phyloP scores from a whole-genome alignment of 768 basidiomycete genomes.

The Russula virescens region DNA sequence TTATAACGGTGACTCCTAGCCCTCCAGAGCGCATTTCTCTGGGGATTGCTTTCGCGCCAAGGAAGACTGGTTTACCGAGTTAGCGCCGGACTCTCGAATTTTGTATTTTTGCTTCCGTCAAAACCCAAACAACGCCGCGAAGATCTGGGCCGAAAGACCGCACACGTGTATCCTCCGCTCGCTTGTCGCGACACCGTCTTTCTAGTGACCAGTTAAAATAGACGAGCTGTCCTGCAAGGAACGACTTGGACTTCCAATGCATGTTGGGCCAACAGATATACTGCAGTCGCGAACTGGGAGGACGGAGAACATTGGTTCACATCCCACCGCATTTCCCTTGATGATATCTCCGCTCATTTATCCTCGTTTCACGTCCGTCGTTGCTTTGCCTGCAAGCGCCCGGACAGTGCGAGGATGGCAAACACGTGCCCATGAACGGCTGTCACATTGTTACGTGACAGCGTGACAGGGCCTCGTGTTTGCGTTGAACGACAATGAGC shows the following conservation, averaged over 20 bases:
- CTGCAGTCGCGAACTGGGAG: not conserved
- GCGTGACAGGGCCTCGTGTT: slow-evolving; percentile 18
- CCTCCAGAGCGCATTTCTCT: not conserved
- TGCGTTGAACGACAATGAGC: slow-evolving; percentile 18
- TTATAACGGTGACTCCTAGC: not conserved
- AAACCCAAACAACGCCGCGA: slow-evolving; percentile 10
- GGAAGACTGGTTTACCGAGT: not conserved
- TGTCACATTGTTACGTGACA: slow-evolving; percentile 22
- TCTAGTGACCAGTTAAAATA: not conserved
- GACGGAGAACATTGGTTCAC: not conserved
- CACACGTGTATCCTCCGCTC: not conserved
- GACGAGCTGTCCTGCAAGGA: not conserved
- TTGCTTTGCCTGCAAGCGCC: not conserved
- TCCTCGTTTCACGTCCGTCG: not conserved
- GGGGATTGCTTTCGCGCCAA: not conserved
- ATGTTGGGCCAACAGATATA: not conserved
- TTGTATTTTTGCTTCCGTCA: slow-evolving; percentile 7
- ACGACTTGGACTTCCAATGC: not conserved
- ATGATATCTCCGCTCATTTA: slow-evolving; percentile 5
- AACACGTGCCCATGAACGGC: slow-evolving; percentile 15
- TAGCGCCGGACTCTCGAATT: not conserved
- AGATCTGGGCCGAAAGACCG: slow-evolving; percentile 9
- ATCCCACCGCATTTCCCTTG: not conserved
- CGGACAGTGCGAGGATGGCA: not conserved
- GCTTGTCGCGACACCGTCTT: not conserved